Evolutionary conservation across 805 yeast species (phyloP), one percentile per base, ranked within the genome.

Genomic region (Aciculoconidium aculeatum): DNA sequence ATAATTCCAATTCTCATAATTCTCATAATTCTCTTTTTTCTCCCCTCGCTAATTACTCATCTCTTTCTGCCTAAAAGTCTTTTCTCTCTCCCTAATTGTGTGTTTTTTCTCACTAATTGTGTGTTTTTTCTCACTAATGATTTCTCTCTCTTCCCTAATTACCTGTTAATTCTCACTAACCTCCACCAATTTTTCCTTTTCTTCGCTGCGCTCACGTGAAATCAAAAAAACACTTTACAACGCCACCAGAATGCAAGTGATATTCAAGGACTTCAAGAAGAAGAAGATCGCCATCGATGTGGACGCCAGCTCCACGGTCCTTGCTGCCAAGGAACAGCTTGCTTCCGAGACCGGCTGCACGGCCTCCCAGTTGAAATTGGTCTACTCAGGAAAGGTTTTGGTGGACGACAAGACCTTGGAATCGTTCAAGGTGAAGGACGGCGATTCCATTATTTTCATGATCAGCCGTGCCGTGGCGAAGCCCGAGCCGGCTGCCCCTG

Each of bases 391-490:
- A 28, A 87, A 87, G 51, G 90, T 92, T 24, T 74, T 92, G 28
- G 85, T 75, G 47, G 95, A 92, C 61, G 83, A 74, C 25, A 82
- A 85, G 50, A 68, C 81, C 3, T 67, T 90, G 35, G 80, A 70
- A 28, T 68, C 72, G 6, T 80, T 77, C 53, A 81, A 82, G 41
- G 72, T 90, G 44, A 85, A 86, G 53, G 88, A 80, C 19, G 78
- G 78, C 35, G 96, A 86, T 47, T 90, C 87, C 45, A 77, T 92
- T 31, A 88, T 92, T 33, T 90, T 87, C 56, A 90, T 92, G 97
- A 72, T 87, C 29, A 73, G 88, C 21, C 59, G 55, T 41, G 45
- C 57, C 28, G 53, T 63, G 45, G 36, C 53, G 15, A 36, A 50
- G 6, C 50, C 60, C 21, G 42, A 42, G 7, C 30, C 51, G 7